Evolutionary conservation across 495 filamentous ascomycete species (phyloP).

Genomic region (Penicillium chermesinum): DNA sequence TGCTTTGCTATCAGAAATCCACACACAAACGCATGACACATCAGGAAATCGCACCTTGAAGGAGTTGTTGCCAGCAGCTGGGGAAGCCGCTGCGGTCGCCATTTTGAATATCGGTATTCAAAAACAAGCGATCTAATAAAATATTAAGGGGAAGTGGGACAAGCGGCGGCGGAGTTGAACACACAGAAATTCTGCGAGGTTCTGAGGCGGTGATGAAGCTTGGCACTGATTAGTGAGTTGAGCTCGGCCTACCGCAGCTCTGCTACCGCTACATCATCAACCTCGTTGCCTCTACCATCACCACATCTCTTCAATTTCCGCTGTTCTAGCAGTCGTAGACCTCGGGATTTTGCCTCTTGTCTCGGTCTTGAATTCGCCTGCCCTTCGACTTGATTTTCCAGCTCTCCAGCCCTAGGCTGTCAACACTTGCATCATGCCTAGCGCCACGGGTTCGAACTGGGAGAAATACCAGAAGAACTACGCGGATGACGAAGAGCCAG

Average conservation of each 20-base stretch:
- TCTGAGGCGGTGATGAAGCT: slow-evolving; percentile 53
- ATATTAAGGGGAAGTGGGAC: slow-evolving; percentile 21
- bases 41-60: slow-evolving; percentile 63
- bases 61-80: slow-evolving; percentile 59
- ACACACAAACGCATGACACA: slow-evolving; percentile 28
- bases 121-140: slow-evolving; percentile 26
- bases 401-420: slow-evolving; percentile 25
- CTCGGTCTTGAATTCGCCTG: slow-evolving; percentile 6
- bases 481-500: slow-evolving; percentile 91
- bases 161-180: slow-evolving; percentile 28
- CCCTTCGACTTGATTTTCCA: slow-evolving; percentile 10
- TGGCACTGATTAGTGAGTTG: slow-evolving; percentile 42
- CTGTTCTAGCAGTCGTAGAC: slow-evolving; percentile 1
- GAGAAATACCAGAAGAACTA: slow-evolving; percentile 98
- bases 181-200: slow-evolving; percentile 46
- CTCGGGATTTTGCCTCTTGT: not conserved
- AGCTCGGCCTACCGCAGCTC: slow-evolving; percentile 28
- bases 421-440: slow-evolving; percentile 62
- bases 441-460: slow-evolving; percentile 88
- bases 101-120: slow-evolving; percentile 47
- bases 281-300: slow-evolving; percentile 14
- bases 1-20: slow-evolving; percentile 48
- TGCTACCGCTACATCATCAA: slow-evolving; percentile 28
- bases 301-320: slow-evolving; percentile 15
- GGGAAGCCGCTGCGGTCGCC: slow-evolving; percentile 56